Evolutionary conservation across 495 filamentous ascomycete species (phyloP), one percentile per base, ranked within the genome.

Genomic region (Neurospora intermedia): DNA sequence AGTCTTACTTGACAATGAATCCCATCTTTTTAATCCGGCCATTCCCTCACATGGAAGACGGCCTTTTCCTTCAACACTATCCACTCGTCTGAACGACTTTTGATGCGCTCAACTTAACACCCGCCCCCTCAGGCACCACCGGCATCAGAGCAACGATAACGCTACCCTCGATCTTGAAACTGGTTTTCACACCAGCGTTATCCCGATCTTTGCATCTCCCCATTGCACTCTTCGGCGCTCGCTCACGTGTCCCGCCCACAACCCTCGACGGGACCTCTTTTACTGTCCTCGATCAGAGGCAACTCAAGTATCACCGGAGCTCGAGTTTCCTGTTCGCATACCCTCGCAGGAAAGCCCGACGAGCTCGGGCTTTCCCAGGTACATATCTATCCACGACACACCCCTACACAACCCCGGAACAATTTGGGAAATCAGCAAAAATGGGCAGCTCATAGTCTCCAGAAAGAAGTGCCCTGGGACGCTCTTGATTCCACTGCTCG

Each of bases 371-470:
- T 66, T 62, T 66, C 27, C 54, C 54, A 66, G 54, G 54, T 35
- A 66, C 54, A 35, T 2, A 66, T 38, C 27, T 27, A 31, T 31
- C 15, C 27, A 66, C 27, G 54, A 66, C 54, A 27, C 54, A 66
- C 16, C 13, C 13, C 15, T 15, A 35, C 54, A 35, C 54, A 35
- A 66, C 23, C 54, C 27, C 54, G 54, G 54, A 66, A 35, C 54
- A 66, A 66, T 66, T 66, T 66, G 43, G 46, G 39, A 20, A 43
- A 46, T 69, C 59, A 18, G 23, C 48, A 73, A 76, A 72, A 45
- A 78, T 78, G 76, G 48, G 62, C 16, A 69, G 54, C 54, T 66
- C 27, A 66, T 66, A 66, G 69, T 40, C 74, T 75, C 69, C 72
- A n/a, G 38, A 45, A 41, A 20, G 73, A 73, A 75, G 73, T 73